Conservation (phyloP, 805 yeast species). For the Kuraishia ogatae region DNA sequence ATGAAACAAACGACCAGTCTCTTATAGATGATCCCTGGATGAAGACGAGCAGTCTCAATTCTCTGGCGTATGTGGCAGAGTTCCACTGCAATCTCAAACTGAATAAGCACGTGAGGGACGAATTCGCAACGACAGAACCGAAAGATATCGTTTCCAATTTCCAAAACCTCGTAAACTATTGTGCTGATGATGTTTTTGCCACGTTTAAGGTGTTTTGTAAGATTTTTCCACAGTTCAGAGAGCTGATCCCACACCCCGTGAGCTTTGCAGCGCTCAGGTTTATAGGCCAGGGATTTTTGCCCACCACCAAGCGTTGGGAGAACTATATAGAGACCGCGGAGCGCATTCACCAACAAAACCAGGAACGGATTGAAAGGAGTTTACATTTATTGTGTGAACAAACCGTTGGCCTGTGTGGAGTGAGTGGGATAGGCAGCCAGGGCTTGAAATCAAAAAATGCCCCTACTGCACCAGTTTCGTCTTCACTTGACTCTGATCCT, state of each 20-base stretch:
- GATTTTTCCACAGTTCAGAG: conserved; percentile 59
- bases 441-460: neutral
- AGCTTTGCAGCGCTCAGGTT: conserved; percentile 81
- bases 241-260: conserved; percentile 85
- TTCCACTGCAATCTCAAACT: conserved; percentile 66
- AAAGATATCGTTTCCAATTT: conserved; percentile 47
- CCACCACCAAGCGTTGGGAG: conserved; percentile 71
- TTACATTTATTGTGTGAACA: conserved; percentile 53
- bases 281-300: conserved; percentile 66
- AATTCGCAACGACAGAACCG: conserved; percentile 48
- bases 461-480: conserved; percentile 18
- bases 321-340: conserved; percentile 67
- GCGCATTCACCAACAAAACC: conserved; percentile 48
- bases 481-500: conserved; percentile 53
- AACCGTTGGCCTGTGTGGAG: conserved; percentile 36
- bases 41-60: conserved; percentile 63
- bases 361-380: conserved; percentile 45
- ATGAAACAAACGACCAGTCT: conserved; percentile 16
- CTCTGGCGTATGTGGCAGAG: conserved; percentile 69
- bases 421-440: neutral
- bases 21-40: conserved; percentile 81
- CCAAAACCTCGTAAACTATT: conserved; percentile 59
- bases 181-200: conserved; percentile 75
- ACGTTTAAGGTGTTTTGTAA: conserved; percentile 64
- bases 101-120: conserved; percentile 61